Conservation (phyloP, 805 yeast species). For the Tetrapisispora nanseiensis region DNA sequence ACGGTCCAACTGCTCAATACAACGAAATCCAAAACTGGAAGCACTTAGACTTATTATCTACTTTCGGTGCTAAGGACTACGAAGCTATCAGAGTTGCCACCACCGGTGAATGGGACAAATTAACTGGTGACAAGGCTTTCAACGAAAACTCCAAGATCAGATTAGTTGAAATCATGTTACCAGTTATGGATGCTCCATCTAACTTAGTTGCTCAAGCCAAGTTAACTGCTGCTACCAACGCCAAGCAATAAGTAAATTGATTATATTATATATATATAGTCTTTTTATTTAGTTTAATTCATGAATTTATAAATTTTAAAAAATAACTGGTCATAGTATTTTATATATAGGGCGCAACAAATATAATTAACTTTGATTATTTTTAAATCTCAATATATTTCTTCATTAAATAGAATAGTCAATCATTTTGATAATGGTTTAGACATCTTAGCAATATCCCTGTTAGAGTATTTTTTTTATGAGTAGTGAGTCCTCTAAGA, state of each 20-base stretch:
- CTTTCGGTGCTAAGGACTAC: constrained; percentile 41
- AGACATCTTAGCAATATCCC: too few relatives aligned
- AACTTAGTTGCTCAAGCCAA: constrained; percentile 60
- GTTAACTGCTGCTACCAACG: constrained; percentile 43
- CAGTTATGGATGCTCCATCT: constrained; percentile 59
- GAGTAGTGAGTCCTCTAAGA: too few relatives aligned
- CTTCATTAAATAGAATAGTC: not conserved
- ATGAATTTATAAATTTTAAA: constrained; percentile 3
- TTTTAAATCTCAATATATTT: not conserved
- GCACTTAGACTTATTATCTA: constrained; percentile 45
- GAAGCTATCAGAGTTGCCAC: constrained; percentile 46
- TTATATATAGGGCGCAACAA: constrained; percentile 5
- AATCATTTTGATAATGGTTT: not conserved
- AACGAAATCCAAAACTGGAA: constrained; percentile 64
- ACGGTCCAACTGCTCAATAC: constrained; percentile 55
- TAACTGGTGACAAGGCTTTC: constrained; percentile 40
- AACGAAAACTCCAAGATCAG: constrained; percentile 49
- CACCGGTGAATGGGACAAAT: too few relatives aligned
- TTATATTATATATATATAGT: not conserved
- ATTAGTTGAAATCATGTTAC: constrained; percentile 58
- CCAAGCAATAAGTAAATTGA: constrained; percentile 23
- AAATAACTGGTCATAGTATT: not conserved
- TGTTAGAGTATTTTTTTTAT: too few relatives aligned
- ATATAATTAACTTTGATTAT: constrained; percentile 3
- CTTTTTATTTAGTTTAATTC: constrained; percentile 5